These are phyloP conservation scores for Aspergillus nomiae DNA, from an alignment of 2,329 filamentous ascomycete species.

Conservation along the genomic window DNA sequence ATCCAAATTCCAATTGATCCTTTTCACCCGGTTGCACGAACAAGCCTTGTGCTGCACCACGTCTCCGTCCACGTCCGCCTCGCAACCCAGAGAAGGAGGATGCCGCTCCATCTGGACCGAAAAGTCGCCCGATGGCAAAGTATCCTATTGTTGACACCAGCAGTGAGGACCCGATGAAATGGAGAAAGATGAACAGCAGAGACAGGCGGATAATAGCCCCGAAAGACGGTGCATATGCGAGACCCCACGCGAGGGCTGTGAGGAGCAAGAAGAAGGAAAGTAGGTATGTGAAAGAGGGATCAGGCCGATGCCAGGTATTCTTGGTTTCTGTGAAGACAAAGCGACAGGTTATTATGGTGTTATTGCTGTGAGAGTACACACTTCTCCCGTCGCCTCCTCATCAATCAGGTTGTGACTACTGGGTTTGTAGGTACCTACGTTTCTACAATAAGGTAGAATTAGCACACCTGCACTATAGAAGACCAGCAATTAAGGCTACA, in stretches of 20 bases:
- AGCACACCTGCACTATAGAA: not conserved
- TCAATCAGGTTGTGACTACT: not conserved
- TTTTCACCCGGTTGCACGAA: slow-evolving; percentile 59
- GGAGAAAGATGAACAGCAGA: slow-evolving; percentile 54
- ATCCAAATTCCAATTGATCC: slow-evolving; percentile 68
- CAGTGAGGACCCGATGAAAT: slow-evolving; percentile 64
- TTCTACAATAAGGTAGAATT: not conserved
- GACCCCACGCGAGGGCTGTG: slow-evolving; percentile 59
- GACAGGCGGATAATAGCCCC: slow-evolving; percentile 50
- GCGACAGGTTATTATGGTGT: not conserved
- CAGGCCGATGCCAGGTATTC: slow-evolving; percentile 69
- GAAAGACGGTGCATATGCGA: slow-evolving; percentile 54
- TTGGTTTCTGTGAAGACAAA: slow-evolving; percentile 58
- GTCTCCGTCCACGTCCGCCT: slow-evolving; percentile 49
- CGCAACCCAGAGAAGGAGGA: slow-evolving; percentile 49
- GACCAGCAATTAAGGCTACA: slow-evolving; percentile 13
- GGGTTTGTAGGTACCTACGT: not conserved
- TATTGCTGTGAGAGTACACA: not conserved
- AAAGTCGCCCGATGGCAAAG: slow-evolving; percentile 63
- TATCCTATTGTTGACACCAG: slow-evolving; percentile 64
- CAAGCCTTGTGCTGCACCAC: slow-evolving; percentile 55
- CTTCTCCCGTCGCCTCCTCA: not conserved
- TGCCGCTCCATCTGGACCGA: slow-evolving; percentile 56
- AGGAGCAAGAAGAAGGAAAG: slow-evolving; percentile 66
- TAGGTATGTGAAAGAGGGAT: slow-evolving; percentile 70